Percentiles rank a stretch among this genome's conserved stretches.
Evolutionary conservation across 148 eudicot genomes (phyloP).

Genomic region (Silene latifolia): DNA sequence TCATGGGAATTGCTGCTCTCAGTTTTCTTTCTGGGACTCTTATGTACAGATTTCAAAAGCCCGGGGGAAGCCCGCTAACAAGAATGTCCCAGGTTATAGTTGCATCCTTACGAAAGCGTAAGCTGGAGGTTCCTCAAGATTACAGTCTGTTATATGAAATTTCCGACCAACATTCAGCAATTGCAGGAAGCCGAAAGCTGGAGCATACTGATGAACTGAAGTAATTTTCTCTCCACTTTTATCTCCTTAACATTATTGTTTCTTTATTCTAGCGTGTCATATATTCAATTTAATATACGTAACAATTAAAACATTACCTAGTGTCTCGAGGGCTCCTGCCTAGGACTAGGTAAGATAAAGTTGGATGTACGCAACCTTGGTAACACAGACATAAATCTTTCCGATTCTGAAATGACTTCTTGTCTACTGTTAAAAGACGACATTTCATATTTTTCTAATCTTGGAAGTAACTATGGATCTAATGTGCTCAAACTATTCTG

Average conservation of each 20-base stretch:
- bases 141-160: constrained; percentile 46
- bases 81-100: constrained; percentile 63
- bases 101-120: constrained; percentile 48
- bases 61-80: constrained; percentile 67
- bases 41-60: constrained; percentile 59
- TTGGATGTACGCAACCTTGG: no score
- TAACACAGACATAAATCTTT: no score
- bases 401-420: no score
- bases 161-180: constrained; percentile 41
- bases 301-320: neutral
- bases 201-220: constrained; percentile 56
- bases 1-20: constrained; percentile 55
- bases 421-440: neutral
- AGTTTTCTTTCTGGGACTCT: constrained; percentile 56
- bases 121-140: constrained; percentile 39
- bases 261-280: constrained; percentile 17
- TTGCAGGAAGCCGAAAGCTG: constrained; percentile 60
- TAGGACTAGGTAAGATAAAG: no score
- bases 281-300: constrained; percentile 7
- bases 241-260: neutral
- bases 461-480: no score
- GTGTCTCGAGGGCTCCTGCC: neutral
- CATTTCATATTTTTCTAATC: no score
- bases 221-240: constrained; percentile 31
- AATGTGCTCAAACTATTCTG: neutral